Evolutionary conservation across 139 green algal species (phyloP).

Genomic region (Picochlorum sp.): DNA sequence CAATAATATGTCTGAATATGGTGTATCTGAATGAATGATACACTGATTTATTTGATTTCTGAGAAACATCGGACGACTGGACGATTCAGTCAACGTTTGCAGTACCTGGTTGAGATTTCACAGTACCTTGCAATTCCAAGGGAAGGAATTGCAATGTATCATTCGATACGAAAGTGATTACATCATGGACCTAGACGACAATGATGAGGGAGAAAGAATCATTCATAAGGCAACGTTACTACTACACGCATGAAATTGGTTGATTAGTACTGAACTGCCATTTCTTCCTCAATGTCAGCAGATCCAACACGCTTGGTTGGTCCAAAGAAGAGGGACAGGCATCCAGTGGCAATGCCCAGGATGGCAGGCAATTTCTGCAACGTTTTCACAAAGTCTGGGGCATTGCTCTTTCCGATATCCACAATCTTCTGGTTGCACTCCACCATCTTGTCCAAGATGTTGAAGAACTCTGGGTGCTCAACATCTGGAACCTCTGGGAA

Average conservation of each 20-base stretch:
- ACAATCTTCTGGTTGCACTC: constrained; percentile 71
- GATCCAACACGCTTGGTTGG: constrained; percentile 5
- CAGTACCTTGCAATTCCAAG: too few relatives aligned
- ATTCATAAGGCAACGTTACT: too few relatives aligned
- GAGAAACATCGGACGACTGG: too few relatives aligned
- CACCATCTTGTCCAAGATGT: constrained; percentile 71
- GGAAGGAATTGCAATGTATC: too few relatives aligned
- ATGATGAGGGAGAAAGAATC: too few relatives aligned
- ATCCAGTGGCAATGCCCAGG: constrained; percentile 63
- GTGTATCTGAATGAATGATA: too few relatives aligned
- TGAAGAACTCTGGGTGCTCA: constrained; percentile 82
- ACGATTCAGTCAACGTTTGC: too few relatives aligned
- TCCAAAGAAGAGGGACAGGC: constrained; percentile 35
- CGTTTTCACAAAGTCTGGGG: constrained; percentile 61
- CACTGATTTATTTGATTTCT: too few relatives aligned
- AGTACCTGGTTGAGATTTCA: too few relatives aligned
- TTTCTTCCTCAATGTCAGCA: constrained; percentile 8
- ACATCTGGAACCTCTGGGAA: constrained; percentile 89
- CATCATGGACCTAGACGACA: too few relatives aligned
- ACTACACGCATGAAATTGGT: neutral
- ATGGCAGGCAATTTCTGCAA: constrained; percentile 65
- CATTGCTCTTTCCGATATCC: constrained; percentile 51
- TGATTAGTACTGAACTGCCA: constrained; percentile 10
- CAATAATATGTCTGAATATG: too few relatives aligned
- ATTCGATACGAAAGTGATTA: too few relatives aligned